Conservation (phyloP, 1,284 basidiomycete genomes). For the Farysia itapuensis region DNA sequence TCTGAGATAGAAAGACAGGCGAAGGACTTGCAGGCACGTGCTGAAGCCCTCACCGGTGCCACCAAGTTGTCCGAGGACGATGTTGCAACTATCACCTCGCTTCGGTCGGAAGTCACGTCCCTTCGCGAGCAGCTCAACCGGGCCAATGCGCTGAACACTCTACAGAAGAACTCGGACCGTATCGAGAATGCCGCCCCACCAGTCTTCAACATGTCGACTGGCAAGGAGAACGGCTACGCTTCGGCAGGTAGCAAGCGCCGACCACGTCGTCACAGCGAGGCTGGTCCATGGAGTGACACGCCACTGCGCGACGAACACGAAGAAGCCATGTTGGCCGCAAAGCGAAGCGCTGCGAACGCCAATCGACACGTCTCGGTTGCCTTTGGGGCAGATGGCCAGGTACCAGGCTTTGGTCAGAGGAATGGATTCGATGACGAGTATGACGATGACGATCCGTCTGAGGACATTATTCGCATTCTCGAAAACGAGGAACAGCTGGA, state of each 20-base stretch:
- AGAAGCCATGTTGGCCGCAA: slow-evolving; percentile 74
- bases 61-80: slow-evolving; percentile 68
- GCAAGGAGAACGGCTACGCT: slow-evolving; percentile 44
- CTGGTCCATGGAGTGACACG: slow-evolving; percentile 72
- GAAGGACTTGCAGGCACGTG: slow-evolving; percentile 75
- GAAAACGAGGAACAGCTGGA: slow-evolving; percentile 88
- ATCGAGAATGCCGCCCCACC: slow-evolving; percentile 53
- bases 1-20: slow-evolving; percentile 73
- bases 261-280: slow-evolving; percentile 80
- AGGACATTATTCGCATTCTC: slow-evolving; percentile 92
- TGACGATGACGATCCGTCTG: slow-evolving; percentile 77
- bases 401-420: slow-evolving; percentile 39
- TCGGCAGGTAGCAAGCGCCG: slow-evolving; percentile 42
- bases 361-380: slow-evolving; percentile 89
- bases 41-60: slow-evolving; percentile 44
- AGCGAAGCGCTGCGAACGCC: slow-evolving; percentile 69
- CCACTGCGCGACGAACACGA: slow-evolving; percentile 69
- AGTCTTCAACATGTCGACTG: slow-evolving; percentile 53
- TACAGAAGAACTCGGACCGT: slow-evolving; percentile 56
- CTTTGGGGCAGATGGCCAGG: slow-evolving; percentile 62
- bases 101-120: slow-evolving; percentile 87
- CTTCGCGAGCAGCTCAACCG: slow-evolving; percentile 94
- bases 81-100: slow-evolving; percentile 76
- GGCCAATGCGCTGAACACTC: slow-evolving; percentile 70
- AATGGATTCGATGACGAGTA: slow-evolving; percentile 44